Evolutionary conservation across 192 early-diverging fungal genomes (phyloP), one percentile per base, ranked within the genome.

Genomic region (Linnemannia hyalina): DNA sequence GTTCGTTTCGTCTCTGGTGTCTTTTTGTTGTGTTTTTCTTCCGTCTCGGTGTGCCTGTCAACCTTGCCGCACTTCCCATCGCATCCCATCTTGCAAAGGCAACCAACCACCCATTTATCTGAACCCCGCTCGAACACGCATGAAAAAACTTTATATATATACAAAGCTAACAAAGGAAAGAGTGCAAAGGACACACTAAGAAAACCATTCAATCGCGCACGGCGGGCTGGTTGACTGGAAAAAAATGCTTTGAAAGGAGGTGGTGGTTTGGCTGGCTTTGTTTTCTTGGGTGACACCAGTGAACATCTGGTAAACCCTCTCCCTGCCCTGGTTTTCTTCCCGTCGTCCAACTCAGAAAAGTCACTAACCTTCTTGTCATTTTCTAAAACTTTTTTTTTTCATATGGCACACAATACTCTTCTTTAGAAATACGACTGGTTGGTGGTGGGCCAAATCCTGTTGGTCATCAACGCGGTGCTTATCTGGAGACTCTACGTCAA

Each of bases 381-480:
- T 57, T 1, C 68, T 72, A 8, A 44, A 32, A 40, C 38, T 5
- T 40, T 6, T 63, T 6, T 63, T 32, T 71, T 20, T 63, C 41
- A 46, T 69, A 15, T 60, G n/a, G 32, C 44, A 41, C 40, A 9
- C 52, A 26, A 68, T 63, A 41, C 52, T 46, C 23, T 23, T n/a
- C 13, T 46, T 13, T 40, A 86, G 84, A 73, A 46, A 57, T 74
- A 73, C 75, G 26, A 86, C 79, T 81, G 47, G 60, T 41, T 86
- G n/a, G 41, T 81, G 38, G 75, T 78, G 6, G 80, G 84, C 26
- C 60, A 86, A 44, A 54, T 81, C 40, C 68, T 86, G 20, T 65
- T 86, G 54, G 29, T 86, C 63, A 47, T 81, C 36, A 86, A 86
- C 40, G 80, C 84, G 44, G 13, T 74, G 65, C 65, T 86, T 18